Percentiles rank a stretch among this genome's conserved stretches.
Conservation (phyloP, 2,329 filamentous ascomycete genomes). For the Alternaria postmessia region DNA sequence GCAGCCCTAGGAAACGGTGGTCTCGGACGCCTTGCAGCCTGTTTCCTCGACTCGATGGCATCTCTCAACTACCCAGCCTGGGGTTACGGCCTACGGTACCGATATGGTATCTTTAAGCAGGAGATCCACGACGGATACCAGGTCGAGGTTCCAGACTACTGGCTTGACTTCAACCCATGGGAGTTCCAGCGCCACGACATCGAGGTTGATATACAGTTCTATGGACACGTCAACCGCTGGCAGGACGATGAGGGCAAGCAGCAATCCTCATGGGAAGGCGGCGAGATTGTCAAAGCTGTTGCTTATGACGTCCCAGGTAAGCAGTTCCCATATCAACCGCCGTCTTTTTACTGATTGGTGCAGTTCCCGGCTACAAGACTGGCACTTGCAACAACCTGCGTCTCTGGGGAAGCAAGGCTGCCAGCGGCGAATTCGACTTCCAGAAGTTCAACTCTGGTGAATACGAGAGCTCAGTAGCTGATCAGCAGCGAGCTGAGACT, state of each 20-base stretch:
- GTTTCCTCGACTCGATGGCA: conserved; percentile 95
- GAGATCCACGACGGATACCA: conserved; percentile 98
- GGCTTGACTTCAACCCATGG: conserved; percentile 99
- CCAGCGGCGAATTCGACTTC: conserved; percentile 97
- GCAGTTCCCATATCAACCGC: conserved; percentile 1
- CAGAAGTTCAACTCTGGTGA: conserved; percentile 99
- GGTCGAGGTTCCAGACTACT: conserved; percentile 97
- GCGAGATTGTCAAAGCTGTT: conserved; percentile 89
- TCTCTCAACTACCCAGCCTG: conserved; percentile 95
- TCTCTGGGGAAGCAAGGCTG: conserved; percentile 97
- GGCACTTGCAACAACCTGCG: conserved; percentile 94
- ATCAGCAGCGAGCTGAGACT: conserved; percentile 97
- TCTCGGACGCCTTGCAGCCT: conserved; percentile 91
- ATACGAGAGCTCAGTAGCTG: conserved; percentile 97
- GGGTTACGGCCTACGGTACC: conserved; percentile 95
- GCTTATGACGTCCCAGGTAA: conserved; percentile 80
- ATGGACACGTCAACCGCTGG: conserved; percentile 79
- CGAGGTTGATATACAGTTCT: conserved; percentile 96
- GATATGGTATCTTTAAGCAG: conserved; percentile 97
- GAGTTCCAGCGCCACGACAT: conserved; percentile 97
- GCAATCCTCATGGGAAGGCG: conserved; percentile 83
- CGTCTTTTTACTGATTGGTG: conserved; percentile 39
- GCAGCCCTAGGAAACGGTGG: conserved; percentile 96
- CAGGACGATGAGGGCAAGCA: conserved; percentile 78
- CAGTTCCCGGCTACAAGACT: conserved; percentile 89